A percentile compares a stretch with the other conserved stretches of the same genome.
phyloP scores from a whole-genome alignment of 176 grass and related monocot species.

The Cenchrus purpureus region DNA sequence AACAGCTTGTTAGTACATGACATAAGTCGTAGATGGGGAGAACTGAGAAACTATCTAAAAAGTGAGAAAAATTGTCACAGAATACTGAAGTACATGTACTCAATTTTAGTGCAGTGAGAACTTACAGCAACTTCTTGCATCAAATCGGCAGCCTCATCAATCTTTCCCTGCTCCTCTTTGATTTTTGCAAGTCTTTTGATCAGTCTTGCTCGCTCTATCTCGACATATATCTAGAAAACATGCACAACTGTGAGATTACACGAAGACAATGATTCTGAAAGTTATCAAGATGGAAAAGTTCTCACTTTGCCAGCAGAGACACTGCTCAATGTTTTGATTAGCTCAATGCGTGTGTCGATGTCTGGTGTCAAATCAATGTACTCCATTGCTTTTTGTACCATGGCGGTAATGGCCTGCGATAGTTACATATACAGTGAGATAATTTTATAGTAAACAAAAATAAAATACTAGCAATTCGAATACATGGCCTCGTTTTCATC shows the following conservation, averaged over 20 bases:
- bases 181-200: slow-evolving; percentile 98
- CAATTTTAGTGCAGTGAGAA: slow-evolving; percentile 34
- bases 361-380: slow-evolving; percentile 95
- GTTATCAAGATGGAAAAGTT: slow-evolving; percentile 15
- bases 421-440: neutral
- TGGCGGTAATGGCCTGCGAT: slow-evolving; percentile 80
- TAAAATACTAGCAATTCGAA: slow-evolving; percentile 19
- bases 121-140: slow-evolving; percentile 99
- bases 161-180: slow-evolving; percentile 82
- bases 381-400: slow-evolving; percentile 95
- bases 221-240: slow-evolving; percentile 84
- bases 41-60: neutral
- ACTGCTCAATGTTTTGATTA: slow-evolving; percentile 91
- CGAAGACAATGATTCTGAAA: neutral
- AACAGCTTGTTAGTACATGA: slow-evolving; percentile 24
- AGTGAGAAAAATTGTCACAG: slow-evolving; percentile 2
- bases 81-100: neutral
- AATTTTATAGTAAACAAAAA: neutral
- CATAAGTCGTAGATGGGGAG: neutral
- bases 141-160: slow-evolving; percentile 96
- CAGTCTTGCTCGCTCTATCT: slow-evolving; percentile 94
- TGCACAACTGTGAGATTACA: slow-evolving; percentile 15
- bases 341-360: slow-evolving; percentile 76
- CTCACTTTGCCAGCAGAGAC: slow-evolving; percentile 94
- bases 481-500: neutral